These are phyloP conservation scores for Scleroderma citrinum DNA, from an alignment of 768 basidiomycete species.

Conservation along the genomic window DNA sequence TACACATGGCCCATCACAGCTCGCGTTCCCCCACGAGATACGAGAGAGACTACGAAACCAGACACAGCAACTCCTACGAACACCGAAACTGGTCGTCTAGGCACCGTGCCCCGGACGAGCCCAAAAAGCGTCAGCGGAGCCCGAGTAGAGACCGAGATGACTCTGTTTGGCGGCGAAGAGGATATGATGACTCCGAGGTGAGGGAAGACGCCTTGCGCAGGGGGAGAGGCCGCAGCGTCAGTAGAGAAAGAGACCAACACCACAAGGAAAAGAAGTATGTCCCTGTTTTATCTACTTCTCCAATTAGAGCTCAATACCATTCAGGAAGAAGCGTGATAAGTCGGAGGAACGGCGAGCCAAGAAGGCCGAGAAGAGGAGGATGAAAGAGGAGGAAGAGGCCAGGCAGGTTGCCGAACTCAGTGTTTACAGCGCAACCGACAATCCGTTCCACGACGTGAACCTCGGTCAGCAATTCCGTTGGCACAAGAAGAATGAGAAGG, in stretches of 20 bases:
- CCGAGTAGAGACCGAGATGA: constrained; percentile 23
- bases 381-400: constrained; percentile 82
- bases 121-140: constrained; percentile 26
- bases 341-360: constrained; percentile 81
- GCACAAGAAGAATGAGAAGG: constrained; percentile 98
- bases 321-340: constrained; percentile 77
- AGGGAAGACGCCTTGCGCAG: constrained; percentile 31
- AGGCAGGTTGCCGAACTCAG: constrained; percentile 91
- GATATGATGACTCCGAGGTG: too few species aligned
- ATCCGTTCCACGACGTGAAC: constrained; percentile 97
- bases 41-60: constrained; percentile 21
- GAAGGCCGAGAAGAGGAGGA: constrained; percentile 82
- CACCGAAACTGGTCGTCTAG: constrained; percentile 27
- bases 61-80: constrained; percentile 31
- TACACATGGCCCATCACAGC: constrained; percentile 38
- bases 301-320: constrained; percentile 6
- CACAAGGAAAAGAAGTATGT: constrained; percentile 46
- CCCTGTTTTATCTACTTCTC: not conserved
- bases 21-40: constrained; percentile 44
- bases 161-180: constrained; percentile 24
- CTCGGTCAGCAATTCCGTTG: constrained; percentile 95
- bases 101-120: constrained; percentile 28
- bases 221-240: constrained; percentile 17
- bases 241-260: constrained; percentile 21
- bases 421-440: constrained; percentile 94